Conservation (phyloP, 2,329 filamentous ascomycete species). For the Leptographium wingfieldii region DNA sequence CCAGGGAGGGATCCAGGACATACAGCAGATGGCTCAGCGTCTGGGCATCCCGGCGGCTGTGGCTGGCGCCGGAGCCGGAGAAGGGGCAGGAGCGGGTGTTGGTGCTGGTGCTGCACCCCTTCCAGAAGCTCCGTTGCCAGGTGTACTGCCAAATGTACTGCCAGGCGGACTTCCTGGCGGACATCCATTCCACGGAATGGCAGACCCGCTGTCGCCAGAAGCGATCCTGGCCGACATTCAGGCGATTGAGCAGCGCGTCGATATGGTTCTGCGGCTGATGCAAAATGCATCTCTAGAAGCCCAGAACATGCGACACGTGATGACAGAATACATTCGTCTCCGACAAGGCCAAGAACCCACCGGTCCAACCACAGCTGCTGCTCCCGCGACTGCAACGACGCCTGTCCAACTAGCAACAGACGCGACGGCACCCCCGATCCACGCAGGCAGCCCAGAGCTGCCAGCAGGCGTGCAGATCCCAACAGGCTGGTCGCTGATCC, state of each 20-base stretch:
- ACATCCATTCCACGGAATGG: background rate
- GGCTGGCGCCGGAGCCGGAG: conserved; percentile 11
- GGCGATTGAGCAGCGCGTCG: conserved; percentile 55
- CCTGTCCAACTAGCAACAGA: conserved; percentile 31
- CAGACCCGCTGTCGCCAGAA: conserved; percentile 10
- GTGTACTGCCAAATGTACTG: too few relatives aligned
- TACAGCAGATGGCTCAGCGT: conserved; percentile 54
- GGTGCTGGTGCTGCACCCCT: too few relatives aligned
- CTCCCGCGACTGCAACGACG: background rate
- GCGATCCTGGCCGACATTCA: conserved; percentile 48
- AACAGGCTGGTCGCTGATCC: conserved; percentile 51
- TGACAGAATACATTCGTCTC: conserved; percentile 54
- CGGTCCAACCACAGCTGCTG: background rate
- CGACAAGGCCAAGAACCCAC: conserved; percentile 32
- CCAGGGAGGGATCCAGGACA: conserved; percentile 50
- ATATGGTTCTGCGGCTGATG: conserved; percentile 48
- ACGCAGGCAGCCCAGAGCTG: conserved; percentile 46
- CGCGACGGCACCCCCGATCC: conserved; percentile 36
- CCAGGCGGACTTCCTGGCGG: too few relatives aligned
- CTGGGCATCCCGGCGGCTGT: conserved; percentile 34
- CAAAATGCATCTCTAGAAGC: conserved; percentile 55
- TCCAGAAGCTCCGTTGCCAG: background rate
- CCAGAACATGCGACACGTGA: conserved; percentile 52
- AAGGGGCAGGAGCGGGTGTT: background rate
- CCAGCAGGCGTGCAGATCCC: conserved; percentile 53